phyloP scores from a whole-genome alignment of 208 protist genomes.

The Giardia duodenalis region DNA sequence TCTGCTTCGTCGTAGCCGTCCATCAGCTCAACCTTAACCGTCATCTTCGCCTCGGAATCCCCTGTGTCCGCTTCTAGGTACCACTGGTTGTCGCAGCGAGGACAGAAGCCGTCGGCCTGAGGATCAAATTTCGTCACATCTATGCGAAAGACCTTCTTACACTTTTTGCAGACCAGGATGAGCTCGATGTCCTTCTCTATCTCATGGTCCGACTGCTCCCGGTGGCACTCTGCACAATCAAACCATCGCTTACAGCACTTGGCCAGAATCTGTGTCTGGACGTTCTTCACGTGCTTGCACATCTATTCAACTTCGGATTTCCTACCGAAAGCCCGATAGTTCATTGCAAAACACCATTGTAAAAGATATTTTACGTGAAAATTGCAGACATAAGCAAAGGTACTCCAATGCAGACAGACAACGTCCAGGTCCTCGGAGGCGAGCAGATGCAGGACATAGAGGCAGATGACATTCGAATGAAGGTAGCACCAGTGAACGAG shows the following conservation, averaged over 20 bases:
- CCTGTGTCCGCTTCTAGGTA: constrained; percentile 43
- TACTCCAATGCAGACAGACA: no score
- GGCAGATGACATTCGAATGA: background rate
- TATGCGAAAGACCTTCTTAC: constrained; percentile 57
- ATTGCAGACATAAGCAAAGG: no score
- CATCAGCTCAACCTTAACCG: background rate
- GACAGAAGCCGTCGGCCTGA: constrained; percentile 54
- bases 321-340: no score
- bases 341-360: no score
- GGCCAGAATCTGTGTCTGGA: constrained; percentile 50
- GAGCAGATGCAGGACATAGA: background rate
- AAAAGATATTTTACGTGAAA: no score
- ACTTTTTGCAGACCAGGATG: constrained; percentile 55
- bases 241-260: constrained; percentile 57
- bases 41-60: constrained; percentile 31
- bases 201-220: constrained; percentile 46
- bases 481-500: background rate
- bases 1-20: constrained; percentile 1
- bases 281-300: constrained; percentile 48
- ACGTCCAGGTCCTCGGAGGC: background rate
- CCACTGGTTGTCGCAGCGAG: constrained; percentile 53
- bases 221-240: constrained; percentile 56
- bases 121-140: constrained; percentile 45
- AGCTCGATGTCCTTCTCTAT: constrained; percentile 48
- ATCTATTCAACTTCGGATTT: no score